Percentiles rank a stretch among this genome's conserved stretches.
These are phyloP conservation scores for Tilletiaria anomala DNA, from an alignment of 1,284 basidiomycete species.

Conservation along the genomic window DNA sequence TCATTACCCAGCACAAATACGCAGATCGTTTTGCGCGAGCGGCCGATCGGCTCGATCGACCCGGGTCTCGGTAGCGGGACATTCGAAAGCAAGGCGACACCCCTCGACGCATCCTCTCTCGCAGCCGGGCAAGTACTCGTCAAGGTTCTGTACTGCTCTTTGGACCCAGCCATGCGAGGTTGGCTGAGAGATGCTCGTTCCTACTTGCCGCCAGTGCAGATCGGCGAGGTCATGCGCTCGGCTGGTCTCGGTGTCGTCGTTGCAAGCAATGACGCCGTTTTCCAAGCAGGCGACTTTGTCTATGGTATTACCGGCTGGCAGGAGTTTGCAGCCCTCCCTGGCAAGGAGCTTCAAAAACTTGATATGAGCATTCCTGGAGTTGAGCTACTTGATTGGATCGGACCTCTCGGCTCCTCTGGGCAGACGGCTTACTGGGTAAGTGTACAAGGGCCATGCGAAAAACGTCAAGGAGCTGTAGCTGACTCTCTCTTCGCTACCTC, in stretches of 20 bases:
- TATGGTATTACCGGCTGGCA: conserved; percentile 22
- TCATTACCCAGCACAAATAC: conserved; percentile 5
- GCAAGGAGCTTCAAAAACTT: conserved; percentile 15
- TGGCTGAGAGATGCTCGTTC: conserved; percentile 54
- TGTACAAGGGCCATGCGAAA: no score
- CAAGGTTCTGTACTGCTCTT: conserved; percentile 30
- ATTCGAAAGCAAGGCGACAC: conserved; percentile 15
- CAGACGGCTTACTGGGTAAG: conserved; percentile 41
- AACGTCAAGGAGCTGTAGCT: no score
- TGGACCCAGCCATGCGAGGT: conserved; percentile 52
- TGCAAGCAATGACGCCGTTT: conserved; percentile 23
- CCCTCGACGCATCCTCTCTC: conserved; percentile 20
- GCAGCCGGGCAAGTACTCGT: conserved; percentile 28
- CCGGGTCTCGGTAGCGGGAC: conserved; percentile 21
- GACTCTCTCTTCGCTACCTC: not conserved
- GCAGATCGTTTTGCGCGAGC: conserved; percentile 32
- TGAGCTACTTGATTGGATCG: conserved; percentile 29
- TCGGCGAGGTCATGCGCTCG: conserved; percentile 68
- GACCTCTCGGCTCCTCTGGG: conserved; percentile 34
- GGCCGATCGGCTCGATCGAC: conserved; percentile 30
- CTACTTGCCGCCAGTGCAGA: conserved; percentile 51
- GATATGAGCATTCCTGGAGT: conserved; percentile 8
- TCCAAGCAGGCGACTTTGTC: conserved; percentile 18
- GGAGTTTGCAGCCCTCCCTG: conserved; percentile 13
- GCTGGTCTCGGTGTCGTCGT: conserved; percentile 56